Percentiles rank a stretch among this genome's conserved stretches.
These are phyloP conservation scores for Talaromyces sp. DNA, from an alignment of 2,329 filamentous ascomycete genomes.

Conservation along the genomic window DNA sequence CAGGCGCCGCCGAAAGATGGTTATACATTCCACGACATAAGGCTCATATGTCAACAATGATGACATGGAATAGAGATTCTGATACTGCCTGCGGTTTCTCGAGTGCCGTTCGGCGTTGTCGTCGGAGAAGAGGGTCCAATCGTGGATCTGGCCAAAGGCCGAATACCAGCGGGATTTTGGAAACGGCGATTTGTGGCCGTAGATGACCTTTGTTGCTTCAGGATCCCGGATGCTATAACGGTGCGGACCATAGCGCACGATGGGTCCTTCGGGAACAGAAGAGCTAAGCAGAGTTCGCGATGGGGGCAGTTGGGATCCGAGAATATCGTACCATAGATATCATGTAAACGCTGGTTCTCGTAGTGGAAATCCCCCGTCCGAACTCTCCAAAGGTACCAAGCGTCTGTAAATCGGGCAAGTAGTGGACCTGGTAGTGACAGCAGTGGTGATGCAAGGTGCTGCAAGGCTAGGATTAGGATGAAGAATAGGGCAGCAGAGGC, in stretches of 20 bases:
- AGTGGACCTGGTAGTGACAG: not conserved
- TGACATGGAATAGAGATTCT: not conserved
- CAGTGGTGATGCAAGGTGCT: too few species aligned
- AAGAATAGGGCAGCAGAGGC: too few species aligned
- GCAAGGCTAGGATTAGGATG: too few species aligned
- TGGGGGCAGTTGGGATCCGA: not conserved
- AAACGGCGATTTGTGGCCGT: conserved; percentile 52
- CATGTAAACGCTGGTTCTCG: not conserved
- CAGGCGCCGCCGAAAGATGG: conserved; percentile 9
- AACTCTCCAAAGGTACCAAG: not conserved
- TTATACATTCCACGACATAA: conserved; percentile 15
- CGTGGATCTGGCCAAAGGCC: not conserved
- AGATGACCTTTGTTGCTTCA: conserved; percentile 68
- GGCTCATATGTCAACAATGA: conserved; percentile 3
- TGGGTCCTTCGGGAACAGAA: conserved; percentile 53
- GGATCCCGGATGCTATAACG: conserved; percentile 70
- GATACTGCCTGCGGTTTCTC: not conserved
- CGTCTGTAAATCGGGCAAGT: not conserved
- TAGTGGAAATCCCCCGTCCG: not conserved
- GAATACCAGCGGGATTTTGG: conserved; percentile 37
- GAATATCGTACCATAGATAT: not conserved
- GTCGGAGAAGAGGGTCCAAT: not conserved
- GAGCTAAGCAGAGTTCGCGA: too few species aligned
- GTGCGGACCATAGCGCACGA: conserved; percentile 73
- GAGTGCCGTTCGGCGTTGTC: not conserved